Percentiles rank a stretch among this genome's conserved stretches.
Conservation (phyloP, 768 basidiomycete genomes). For the Kwoniella newhampshirensis region DNA sequence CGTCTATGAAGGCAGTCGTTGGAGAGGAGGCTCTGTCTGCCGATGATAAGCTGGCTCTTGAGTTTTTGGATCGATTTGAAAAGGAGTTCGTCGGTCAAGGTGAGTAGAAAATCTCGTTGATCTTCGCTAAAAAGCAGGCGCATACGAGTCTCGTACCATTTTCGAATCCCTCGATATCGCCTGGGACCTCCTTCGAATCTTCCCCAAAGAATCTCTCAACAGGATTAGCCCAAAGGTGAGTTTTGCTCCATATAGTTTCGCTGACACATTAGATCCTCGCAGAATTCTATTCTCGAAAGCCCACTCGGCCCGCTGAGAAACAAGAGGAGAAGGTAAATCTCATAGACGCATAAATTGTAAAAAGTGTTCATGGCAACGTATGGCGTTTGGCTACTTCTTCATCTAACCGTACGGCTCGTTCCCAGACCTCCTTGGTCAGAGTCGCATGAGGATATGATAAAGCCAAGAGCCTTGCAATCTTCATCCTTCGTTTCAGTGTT, state of each 20-base stretch:
- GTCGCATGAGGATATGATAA: slow-evolving; percentile 24
- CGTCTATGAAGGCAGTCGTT: slow-evolving; percentile 98
- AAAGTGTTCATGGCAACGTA: slow-evolving; percentile 5
- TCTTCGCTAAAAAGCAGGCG: slow-evolving; percentile 59
- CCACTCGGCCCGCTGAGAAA: slow-evolving; percentile 23
- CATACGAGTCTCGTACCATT: slow-evolving; percentile 92
- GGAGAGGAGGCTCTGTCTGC: slow-evolving; percentile 93
- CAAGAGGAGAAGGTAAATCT: slow-evolving; percentile 44
- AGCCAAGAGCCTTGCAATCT: slow-evolving; percentile 45
- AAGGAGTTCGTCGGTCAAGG: slow-evolving; percentile 96
- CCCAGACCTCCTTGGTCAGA: slow-evolving; percentile 34
- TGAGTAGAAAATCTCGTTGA: slow-evolving; percentile 50
- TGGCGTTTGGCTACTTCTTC: slow-evolving; percentile 14
- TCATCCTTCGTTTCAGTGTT: slow-evolving; percentile 45
- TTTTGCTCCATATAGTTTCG: neutral
- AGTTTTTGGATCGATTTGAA: slow-evolving; percentile 98
- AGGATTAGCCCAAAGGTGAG: slow-evolving; percentile 84
- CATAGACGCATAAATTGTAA: slow-evolving; percentile 44
- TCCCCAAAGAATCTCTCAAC: slow-evolving; percentile 98
- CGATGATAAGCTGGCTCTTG: slow-evolving; percentile 94
- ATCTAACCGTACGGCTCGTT: slow-evolving; percentile 30
- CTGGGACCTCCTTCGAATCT: slow-evolving; percentile 93
- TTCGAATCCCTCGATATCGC: slow-evolving; percentile 97
- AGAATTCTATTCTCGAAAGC: slow-evolving; percentile 86
- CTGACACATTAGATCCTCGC: slow-evolving; percentile 63